Evolutionary conservation across 2,329 filamentous ascomycete species (phyloP), one percentile per base, ranked within the genome.

Genomic region (Cladophialophora yegresii): DNA sequence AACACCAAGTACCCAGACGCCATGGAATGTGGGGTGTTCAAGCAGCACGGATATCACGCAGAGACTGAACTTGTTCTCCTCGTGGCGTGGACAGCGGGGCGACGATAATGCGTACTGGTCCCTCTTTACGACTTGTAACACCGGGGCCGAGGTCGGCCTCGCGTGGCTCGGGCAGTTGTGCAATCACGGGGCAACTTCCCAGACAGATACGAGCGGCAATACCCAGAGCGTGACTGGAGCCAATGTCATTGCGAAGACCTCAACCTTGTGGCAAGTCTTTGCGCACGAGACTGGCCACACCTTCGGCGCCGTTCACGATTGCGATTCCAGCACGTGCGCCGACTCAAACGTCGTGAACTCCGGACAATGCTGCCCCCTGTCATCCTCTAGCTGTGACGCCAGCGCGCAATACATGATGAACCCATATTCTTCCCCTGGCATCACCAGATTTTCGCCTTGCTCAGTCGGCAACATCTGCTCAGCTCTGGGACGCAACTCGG

Each of bases 251-350:
- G 88, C 95, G 28, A 87, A 87, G 68, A 96, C 92, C 0, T 83
- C 85, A 23, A 89, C 87, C 2, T 93, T 96, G 75, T 98, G 93
- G 93, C 92, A 97, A 75, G 90, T 98, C 64, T 91, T 98, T 77
- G 93, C 93, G 32, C 93, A 98, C 75, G 93, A 98, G 77, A 88
- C 89, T 2, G 93, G 93, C 0, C 93, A 98, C 76, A 98, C 92
- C 0, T 98, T 96, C 76, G 93, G 93, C 53, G 95, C 93, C 4
- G 92, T 97, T 9, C 95, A 99, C 77, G 95, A 99, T 77, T 99
- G 95, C 77, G 89, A 86, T 2, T 74, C 80, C 0, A 67, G 77
- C n/a, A 84, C 89, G 2, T 98, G 93, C 74, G 72, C 73, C 6
- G 83, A 91, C 64, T 82, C 85, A 22, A 85, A 85, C 43, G 78